Percentiles rank a stretch among this genome's conserved stretches.
These are phyloP conservation scores for Solanum arcanum DNA, from an alignment of 257 asterid genomes.

Conservation along the genomic window DNA sequence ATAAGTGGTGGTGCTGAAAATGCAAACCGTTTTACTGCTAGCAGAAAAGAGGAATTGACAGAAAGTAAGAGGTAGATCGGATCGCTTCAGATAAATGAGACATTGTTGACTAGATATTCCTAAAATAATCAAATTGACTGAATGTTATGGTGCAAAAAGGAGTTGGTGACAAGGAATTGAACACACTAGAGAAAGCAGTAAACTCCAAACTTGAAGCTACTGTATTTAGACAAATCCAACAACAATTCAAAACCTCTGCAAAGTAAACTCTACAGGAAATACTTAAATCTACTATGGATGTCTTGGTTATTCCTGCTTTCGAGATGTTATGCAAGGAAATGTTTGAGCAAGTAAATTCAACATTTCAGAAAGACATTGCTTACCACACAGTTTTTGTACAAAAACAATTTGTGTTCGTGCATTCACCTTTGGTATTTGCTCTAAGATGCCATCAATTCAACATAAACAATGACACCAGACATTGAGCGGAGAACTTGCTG, in stretches of 20 bases:
- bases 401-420: conserved; percentile 72
- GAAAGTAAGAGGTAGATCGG: no score
- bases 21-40: no score
- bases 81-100: no score
- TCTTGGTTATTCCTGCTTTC: conserved; percentile 76
- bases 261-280: conserved; percentile 93
- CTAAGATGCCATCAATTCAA: conserved; percentile 74
- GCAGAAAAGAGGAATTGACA: no score
- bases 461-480: conserved; percentile 70
- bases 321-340: conserved; percentile 73
- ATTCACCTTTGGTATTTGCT: conserved; percentile 66
- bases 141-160: conserved; percentile 62
- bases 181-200: conserved; percentile 77
- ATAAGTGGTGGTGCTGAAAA: no score
- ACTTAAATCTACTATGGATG: conserved; percentile 66
- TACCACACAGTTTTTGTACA: conserved; percentile 64
- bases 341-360: no score
- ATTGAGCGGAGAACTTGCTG: conserved; percentile 67
- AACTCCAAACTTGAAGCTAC: conserved; percentile 71
- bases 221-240: conserved; percentile 73
- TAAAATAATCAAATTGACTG: not conserved
- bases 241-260: conserved; percentile 86
- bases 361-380: conserved; percentile 33
- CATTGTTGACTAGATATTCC: no score
- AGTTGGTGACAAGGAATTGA: conserved; percentile 81